Base-by-base conservation (phyloP, 176 grass and related monocot genomes). In the Hordeum marinum region DNA sequence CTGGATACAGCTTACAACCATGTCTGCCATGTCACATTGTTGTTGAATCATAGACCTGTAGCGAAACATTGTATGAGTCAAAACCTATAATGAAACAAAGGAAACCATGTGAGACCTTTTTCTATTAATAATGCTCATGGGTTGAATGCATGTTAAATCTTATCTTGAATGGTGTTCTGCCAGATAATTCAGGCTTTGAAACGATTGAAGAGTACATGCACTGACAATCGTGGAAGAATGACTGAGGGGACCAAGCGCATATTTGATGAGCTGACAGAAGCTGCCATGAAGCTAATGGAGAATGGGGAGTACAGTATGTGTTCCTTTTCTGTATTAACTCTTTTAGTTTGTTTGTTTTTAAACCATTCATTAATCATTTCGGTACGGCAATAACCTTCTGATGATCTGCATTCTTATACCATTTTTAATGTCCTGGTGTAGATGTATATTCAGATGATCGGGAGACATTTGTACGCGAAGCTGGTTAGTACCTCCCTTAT, bases 251-350 rank as follows among this genome's bases (percentile, higher is more conserved):
- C 93, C 76, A 90, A 95, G 43, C 84, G 72, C 4, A 83, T 98
- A 77, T 98, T 98, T 94, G 91, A 98, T 86, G 83, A 94, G 79
- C 81, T 98, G 37, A 98, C 93, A 61, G 96, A 95, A 88, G 88
- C 85, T 75, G 93, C 93, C 67, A 94, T 95, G 93, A 98, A 95
- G 82, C 86, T 98, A 43, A 98, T 98, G 96, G 96, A 98, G 64
- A 95, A 96, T 2, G 91, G 96, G 9, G 93, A 95, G 76, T 98
- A 95, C 31, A 87, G 96, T 95, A 90, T 63, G 84, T 79, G 18
- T 60, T 80, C 65, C 14, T 80, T 82, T 45, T 34, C 25, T 68
- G 35, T 37, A 34, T 83, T 68, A 11, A 75, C 72, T 23, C 75
- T 78, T 31, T 79, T 68, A 58, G 68, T 57, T 40, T 74, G 17